Evolutionary conservation across 768 basidiomycete species (phyloP).

Genomic region (Psilocybe tampanensis): DNA sequence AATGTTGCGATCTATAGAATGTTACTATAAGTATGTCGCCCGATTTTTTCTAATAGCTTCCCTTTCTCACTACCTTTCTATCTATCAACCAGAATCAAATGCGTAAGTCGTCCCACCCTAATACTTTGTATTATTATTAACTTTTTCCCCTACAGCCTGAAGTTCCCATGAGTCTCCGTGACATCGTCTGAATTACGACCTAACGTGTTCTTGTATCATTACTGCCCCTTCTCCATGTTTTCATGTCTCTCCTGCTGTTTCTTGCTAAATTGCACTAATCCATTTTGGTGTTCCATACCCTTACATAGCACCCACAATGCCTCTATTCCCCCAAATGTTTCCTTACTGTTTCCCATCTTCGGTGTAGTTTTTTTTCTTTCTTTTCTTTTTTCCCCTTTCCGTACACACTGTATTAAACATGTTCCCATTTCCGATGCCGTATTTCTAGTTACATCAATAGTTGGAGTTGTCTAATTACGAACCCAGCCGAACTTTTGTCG

Average conservation of each 20-base stretch:
- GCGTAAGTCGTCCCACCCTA: conserved; percentile 52
- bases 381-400: conserved; percentile 39
- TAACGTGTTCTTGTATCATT: conserved; percentile 80
- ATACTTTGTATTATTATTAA: conserved; percentile 16
- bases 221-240: conserved; percentile 50
- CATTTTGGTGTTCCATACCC: conserved; percentile 71
- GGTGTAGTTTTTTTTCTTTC: conserved; percentile 43
- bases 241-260: conserved; percentile 35
- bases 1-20: conserved; percentile 98
- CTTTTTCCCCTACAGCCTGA: conserved; percentile 61
- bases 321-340: conserved; percentile 56
- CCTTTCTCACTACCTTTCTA: not conserved
- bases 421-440: conserved; percentile 22
- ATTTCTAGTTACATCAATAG: conserved; percentile 40
- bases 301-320: conserved; percentile 47
- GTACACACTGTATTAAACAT: conserved; percentile 73
- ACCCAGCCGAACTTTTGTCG: conserved; percentile 24
- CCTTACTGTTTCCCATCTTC: conserved; percentile 51
- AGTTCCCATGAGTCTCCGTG: conserved; percentile 88
- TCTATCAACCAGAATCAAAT: conserved; percentile 70
- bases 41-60: not conserved
- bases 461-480: conserved; percentile 49
- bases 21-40: conserved; percentile 84
- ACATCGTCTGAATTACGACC: conserved; percentile 72
- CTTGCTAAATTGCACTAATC: conserved; percentile 50